Percentiles rank a stretch among this genome's conserved stretches.
Conservation (phyloP, 2,329 filamentous ascomycete species). For the Calonectria honghensis region DNA sequence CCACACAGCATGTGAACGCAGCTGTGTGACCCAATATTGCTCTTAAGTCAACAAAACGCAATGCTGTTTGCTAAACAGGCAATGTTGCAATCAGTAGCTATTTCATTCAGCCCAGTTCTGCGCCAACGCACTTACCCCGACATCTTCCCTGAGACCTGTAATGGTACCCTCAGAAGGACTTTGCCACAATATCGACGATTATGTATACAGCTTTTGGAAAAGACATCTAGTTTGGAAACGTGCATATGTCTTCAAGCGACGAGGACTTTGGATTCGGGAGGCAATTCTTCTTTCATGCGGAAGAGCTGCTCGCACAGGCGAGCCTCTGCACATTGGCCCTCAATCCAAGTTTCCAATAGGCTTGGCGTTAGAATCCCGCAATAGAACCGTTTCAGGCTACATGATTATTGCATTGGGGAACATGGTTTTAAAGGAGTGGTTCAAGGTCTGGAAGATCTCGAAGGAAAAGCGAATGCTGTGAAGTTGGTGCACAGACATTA, state of each 20-base stretch:
- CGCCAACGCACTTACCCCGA: conserved; percentile 19
- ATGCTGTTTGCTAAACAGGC: no score
- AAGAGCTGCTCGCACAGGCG: conserved; percentile 25
- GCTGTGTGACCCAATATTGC: no score
- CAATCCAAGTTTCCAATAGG: no score
- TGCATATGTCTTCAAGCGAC: conserved; percentile 14
- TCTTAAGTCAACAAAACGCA: no score
- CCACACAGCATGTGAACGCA: no score
- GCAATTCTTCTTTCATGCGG: conserved; percentile 4
- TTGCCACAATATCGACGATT: conserved; percentile 14
- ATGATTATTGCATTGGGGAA: not conserved
- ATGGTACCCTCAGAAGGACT: conserved; percentile 24
- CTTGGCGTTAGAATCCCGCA: no score
- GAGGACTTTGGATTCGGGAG: conserved; percentile 30
- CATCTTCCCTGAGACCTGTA: conserved; percentile 11
- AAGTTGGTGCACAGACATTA: conserved; percentile 9
- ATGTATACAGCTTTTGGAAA: conserved; percentile 36
- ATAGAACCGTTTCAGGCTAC: conserved; percentile 13
- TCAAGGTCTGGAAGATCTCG: conserved; percentile 25
- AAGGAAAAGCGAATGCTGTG: conserved; percentile 23
- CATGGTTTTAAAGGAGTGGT: conserved; percentile 18
- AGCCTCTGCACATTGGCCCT: not conserved
- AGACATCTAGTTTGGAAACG: conserved; percentile 28
- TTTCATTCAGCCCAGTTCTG: conserved; percentile 29
- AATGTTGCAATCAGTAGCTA: no score